Evolutionary conservation across 495 filamentous ascomycete species (phyloP), one percentile per base, ranked within the genome.

Genomic region (Talaromyces ruber): DNA sequence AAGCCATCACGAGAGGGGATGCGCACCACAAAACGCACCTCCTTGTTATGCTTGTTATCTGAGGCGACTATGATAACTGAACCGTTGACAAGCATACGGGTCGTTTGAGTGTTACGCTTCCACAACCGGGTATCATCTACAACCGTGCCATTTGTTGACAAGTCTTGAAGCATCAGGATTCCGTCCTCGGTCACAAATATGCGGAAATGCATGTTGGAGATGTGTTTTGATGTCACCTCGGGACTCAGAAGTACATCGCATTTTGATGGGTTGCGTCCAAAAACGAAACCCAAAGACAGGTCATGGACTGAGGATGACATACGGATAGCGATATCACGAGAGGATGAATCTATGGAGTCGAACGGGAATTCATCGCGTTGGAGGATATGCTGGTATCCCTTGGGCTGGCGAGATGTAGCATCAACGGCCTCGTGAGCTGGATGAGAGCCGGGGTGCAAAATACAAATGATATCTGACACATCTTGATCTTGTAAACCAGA

Each of bases 201-300:
- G 34, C 91, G 86, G 70, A 97, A 98, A 68, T 98, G 94, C 12
- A 84, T 78, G 68, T 97, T 97, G 73, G 92, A 97, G 39, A 97
- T 78, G 58, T 74, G 83, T 58, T 78, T 71, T 2, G 83, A 80
- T 55, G 87, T 79, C 52, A 81, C 71, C 21, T 76, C 71, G 3
- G 75, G 68, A 7, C 77, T 68, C 24, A 93, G 79, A 34, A 87
- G 75, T 32, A 98, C 79, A 71, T 98, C 95, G 69, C 88, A 93
- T 34, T 77, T 77, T n/a, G 61, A 45, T 3, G 65, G 54, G 64
- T 93, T 91, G 47, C 94, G 85, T 24, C 94, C 94, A 71, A 98
- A 98, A 25, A 81, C 79, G 72, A 95, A 98, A 9, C 94, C 94
- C 45, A 80, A 67, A 0, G 67, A 47, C 3, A 86, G 81, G 60